A percentile compares a stretch with the other conserved stretches of the same genome.
Conservation (phyloP, 805 yeast species). For the Candida tallmaniae region DNA sequence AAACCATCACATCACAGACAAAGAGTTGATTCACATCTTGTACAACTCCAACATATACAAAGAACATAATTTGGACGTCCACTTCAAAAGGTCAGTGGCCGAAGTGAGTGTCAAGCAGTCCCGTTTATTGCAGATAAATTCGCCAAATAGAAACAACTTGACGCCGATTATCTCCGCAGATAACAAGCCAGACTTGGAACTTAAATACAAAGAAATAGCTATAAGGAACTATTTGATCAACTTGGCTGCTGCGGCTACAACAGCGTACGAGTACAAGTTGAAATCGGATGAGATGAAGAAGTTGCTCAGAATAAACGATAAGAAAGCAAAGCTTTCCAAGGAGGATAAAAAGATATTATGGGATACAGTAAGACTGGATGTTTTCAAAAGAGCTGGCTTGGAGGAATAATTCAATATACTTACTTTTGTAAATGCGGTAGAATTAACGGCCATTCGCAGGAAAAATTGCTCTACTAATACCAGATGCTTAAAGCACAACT, state of each 20-base stretch:
- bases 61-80: conserved; percentile 43
- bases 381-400: conserved; percentile 44
- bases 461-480: too few relatives aligned
- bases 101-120: conserved; percentile 47
- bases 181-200: conserved; percentile 25
- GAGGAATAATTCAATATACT: conserved; percentile 10
- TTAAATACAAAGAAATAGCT: conserved; percentile 42
- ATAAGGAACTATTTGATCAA: conserved; percentile 48
- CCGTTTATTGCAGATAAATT: conserved; percentile 36
- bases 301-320: conserved; percentile 19
- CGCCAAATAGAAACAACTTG: conserved; percentile 15
- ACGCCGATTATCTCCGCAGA: conserved; percentile 25
- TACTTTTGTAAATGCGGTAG: too few relatives aligned
- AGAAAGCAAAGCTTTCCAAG: conserved; percentile 29
- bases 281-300: conserved; percentile 31
- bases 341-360: conserved; percentile 42
- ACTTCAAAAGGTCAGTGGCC: conserved; percentile 45
- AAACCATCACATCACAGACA: conserved; percentile 39
- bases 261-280: conserved; percentile 46
- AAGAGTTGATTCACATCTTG: conserved; percentile 38
- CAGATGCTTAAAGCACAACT: too few relatives aligned
- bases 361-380: conserved; percentile 49
- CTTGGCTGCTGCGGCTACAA: conserved; percentile 51
- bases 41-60: conserved; percentile 41
- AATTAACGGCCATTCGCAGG: too few relatives aligned